These are phyloP conservation scores for Ceratobasidium sp. DNA, from an alignment of 1,284 basidiomycete species.

Conservation along the genomic window DNA sequence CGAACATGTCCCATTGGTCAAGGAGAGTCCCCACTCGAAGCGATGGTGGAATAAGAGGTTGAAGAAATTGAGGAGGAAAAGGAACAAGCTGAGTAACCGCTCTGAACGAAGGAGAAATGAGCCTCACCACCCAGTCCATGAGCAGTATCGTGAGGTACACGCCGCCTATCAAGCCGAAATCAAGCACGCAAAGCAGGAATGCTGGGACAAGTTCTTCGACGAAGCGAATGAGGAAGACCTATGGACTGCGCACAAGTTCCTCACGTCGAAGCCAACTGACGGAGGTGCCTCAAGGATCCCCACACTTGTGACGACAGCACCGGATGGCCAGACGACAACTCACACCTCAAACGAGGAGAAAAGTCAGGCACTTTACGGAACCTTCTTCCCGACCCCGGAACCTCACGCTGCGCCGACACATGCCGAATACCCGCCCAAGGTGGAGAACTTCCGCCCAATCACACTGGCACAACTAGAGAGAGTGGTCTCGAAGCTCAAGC, in stretches of 20 bases:
- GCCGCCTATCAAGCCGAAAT: constrained; percentile 22
- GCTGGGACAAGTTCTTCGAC: constrained; percentile 44
- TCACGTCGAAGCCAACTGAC: background rate
- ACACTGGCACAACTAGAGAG: constrained; percentile 19
- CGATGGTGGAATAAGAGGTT: constrained; percentile 40
- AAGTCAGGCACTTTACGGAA: constrained; percentile 11
- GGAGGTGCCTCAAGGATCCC: constrained; percentile 33
- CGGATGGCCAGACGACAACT: background rate
- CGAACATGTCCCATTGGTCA: background rate
- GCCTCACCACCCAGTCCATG: constrained; percentile 1
- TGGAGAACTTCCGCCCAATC: background rate
- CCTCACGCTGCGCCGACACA: background rate
- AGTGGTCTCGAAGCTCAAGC: constrained; percentile 33
- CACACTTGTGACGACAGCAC: background rate
- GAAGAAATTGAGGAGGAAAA: background rate
- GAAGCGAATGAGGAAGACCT: constrained; percentile 29
- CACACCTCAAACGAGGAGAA: constrained; percentile 33
- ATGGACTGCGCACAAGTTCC: constrained; percentile 42
- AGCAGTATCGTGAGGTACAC: background rate
- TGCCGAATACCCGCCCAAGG: constrained; percentile 12
- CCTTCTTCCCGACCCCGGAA: constrained; percentile 45
- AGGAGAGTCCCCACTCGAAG: constrained; percentile 17
- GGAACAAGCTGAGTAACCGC: background rate
- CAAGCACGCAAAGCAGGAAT: background rate
- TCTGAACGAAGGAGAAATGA: background rate